Conservation (phyloP, 2,329 filamentous ascomycete species). For the Cercospora sojina region DNA sequence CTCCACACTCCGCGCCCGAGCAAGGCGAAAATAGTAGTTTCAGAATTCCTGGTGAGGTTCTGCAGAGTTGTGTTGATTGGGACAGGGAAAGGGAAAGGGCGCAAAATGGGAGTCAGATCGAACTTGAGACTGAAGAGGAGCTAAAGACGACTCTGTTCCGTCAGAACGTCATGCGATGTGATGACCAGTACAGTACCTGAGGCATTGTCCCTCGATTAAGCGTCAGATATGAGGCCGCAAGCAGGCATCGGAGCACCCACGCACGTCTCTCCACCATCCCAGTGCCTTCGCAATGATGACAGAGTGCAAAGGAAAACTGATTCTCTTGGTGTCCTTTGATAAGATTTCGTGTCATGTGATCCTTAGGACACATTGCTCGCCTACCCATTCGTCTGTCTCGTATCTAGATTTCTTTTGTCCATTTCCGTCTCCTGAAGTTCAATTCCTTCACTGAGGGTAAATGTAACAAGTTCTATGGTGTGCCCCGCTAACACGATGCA, state of each 20-base stretch:
- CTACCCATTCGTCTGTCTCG: conserved; percentile 4
- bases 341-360: not conserved
- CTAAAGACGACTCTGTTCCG: too few species aligned
- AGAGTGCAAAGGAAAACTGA: too few species aligned
- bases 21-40: not conserved
- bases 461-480: not conserved
- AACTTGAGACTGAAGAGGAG: too few species aligned
- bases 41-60: not conserved
- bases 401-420: not conserved
- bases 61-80: not conserved
- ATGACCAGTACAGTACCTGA: too few species aligned
- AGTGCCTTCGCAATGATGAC: conserved; percentile 7
- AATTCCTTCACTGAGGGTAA: not conserved
- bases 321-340: too few species aligned
- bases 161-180: not conserved
- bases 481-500: conserved; percentile 2
- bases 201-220: not conserved
- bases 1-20: not conserved
- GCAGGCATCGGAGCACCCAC: conserved; percentile 4
- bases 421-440: not conserved
- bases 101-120: too few species aligned
- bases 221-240: not conserved
- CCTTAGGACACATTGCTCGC: not conserved
- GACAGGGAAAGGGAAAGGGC: too few species aligned
- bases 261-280: conserved; percentile 1